phyloP scores from a whole-genome alignment of 2,329 filamentous ascomycete genomes.

The Pseudogymnoascus sp. region DNA sequence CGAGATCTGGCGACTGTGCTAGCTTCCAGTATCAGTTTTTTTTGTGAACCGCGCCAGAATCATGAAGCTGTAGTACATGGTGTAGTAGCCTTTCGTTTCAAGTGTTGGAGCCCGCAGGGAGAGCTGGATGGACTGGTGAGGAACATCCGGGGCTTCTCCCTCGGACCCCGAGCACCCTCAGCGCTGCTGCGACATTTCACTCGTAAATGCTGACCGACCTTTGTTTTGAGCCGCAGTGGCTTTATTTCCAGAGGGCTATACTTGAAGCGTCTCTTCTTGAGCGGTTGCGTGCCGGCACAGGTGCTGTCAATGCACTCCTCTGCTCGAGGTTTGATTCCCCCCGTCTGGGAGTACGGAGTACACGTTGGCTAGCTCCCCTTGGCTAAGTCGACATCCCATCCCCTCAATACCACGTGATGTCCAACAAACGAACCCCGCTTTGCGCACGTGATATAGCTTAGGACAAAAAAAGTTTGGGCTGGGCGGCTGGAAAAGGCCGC shows the following conservation, averaged over 20 bases:
- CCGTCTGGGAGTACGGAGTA: not conserved
- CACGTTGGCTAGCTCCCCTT: slow-evolving; percentile 6
- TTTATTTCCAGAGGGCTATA: not conserved
- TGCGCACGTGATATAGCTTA: not conserved
- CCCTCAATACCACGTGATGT: not conserved
- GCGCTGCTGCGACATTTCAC: not conserved
- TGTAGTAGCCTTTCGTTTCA: not conserved
- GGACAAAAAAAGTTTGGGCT: not conserved
- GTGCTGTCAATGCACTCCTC: slow-evolving; percentile 1
- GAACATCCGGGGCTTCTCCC: not conserved
- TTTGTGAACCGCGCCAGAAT: not conserved
- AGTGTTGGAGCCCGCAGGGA: not conserved
- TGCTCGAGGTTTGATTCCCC: not conserved
- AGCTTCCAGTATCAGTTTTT: slow-evolving; percentile 3
- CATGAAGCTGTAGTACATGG: not conserved
- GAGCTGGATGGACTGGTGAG: not conserved
- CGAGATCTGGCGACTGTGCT: not conserved
- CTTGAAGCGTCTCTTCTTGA: not conserved
- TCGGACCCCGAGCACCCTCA: not conserved
- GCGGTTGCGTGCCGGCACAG: not conserved
- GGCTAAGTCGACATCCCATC: not conserved
- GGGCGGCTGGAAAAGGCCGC: not conserved
- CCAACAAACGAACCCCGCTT: not conserved
- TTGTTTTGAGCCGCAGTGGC: not conserved
- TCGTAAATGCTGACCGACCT: slow-evolving; percentile 5